Conservation (phyloP, 1,139 yeast genomes). For the Petasospora fabianii region DNA sequence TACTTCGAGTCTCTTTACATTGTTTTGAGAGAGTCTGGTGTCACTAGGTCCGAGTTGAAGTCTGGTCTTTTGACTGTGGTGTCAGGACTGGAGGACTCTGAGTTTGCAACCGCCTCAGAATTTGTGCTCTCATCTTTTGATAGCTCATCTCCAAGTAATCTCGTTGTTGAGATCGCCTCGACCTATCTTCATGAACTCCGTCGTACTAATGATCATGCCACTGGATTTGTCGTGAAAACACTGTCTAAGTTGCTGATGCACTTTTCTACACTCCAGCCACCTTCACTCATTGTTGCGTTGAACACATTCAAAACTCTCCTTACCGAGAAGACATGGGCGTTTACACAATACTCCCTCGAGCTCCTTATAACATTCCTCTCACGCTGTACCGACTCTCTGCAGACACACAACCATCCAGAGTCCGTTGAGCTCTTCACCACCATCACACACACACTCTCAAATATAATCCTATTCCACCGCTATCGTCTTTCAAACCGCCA, state of each 20-base stretch:
- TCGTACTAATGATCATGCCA: conserved; percentile 18
- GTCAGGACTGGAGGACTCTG: conserved; percentile 1
- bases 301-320: conserved; percentile 38
- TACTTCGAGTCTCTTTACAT: conserved; percentile 33
- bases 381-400: conserved; percentile 25
- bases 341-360: conserved; percentile 70
- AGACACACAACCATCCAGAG: conserved; percentile 17
- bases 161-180: conserved; percentile 22
- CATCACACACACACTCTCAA: conserved; percentile 47
- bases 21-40: conserved; percentile 27
- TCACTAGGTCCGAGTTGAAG: conserved; percentile 9
- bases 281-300: conserved; percentile 14
- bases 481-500: conserved; percentile 67
- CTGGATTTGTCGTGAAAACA: conserved; percentile 26
- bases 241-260: conserved; percentile 27
- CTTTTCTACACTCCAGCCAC: conserved; percentile 9
- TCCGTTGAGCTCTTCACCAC: conserved; percentile 36
- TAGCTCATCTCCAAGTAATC: conserved; percentile 1
- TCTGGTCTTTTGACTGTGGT: conserved; percentile 13
- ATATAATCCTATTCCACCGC: conserved; percentile 62
- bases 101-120: conserved; percentile 14
- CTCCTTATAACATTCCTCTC: conserved; percentile 39
- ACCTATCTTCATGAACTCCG: conserved; percentile 17
- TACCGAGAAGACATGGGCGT: conserved; percentile 51
- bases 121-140: conserved; percentile 23